Evolutionary conservation across 345 rosid genomes (phyloP).

Genomic region (Salix udensis): DNA sequence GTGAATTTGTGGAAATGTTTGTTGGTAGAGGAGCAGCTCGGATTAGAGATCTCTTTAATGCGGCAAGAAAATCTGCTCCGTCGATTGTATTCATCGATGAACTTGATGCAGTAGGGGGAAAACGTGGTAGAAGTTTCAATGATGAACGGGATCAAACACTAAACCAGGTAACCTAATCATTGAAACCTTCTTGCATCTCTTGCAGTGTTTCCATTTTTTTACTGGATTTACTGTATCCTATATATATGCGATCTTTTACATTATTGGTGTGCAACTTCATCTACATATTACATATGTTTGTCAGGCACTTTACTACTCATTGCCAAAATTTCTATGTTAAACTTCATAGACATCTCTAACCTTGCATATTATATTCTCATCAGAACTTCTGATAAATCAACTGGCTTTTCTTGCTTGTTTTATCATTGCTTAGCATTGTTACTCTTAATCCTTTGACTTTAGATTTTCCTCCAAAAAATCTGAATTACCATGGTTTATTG

Average conservation of each 20-base stretch:
- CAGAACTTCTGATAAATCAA: neutral
- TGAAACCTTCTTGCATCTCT: neutral
- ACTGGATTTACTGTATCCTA: neutral
- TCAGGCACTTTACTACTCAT: neutral
- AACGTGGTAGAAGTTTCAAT: conserved; percentile 93
- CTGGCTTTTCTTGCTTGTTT: neutral
- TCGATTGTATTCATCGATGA: conserved; percentile 93
- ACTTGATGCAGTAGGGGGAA: conserved; percentile 97
- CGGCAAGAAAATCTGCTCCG: conserved; percentile 79
- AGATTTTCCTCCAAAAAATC: neutral
- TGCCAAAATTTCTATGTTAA: neutral
- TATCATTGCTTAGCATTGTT: neutral
- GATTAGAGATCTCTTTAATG: conserved; percentile 79
- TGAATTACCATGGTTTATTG: neutral
- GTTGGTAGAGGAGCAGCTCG: conserved; percentile 99
- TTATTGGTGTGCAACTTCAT: neutral
- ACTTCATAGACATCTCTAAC: conserved; percentile 1
- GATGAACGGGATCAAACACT: conserved; percentile 96
- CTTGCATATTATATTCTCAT: neutral
- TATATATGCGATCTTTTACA: neutral
- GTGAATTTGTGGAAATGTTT: conserved; percentile 94
- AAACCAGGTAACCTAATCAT: conserved; percentile 59
- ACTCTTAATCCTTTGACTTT: neutral
- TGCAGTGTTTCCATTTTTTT: neutral
- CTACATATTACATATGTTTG: neutral